Conservation (phyloP, 2,329 filamentous ascomycete genomes). For the Fusarium graminum region DNA sequence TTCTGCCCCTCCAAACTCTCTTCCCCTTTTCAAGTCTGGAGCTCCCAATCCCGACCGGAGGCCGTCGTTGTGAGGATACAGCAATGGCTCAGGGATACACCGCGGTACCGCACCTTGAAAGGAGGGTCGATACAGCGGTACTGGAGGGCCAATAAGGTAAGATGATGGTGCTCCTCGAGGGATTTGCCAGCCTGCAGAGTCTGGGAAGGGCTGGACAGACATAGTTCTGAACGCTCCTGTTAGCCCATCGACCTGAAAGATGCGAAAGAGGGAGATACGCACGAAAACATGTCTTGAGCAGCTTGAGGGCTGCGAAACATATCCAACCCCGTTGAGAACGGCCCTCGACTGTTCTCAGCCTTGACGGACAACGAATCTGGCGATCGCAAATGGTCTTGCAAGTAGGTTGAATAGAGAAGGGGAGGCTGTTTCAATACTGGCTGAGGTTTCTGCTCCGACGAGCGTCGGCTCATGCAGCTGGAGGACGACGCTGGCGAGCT, state of each 20-base stretch:
- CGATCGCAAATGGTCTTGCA: slow-evolving; percentile 12
- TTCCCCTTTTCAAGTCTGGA: slow-evolving; percentile 15
- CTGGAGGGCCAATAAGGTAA: slow-evolving; percentile 7
- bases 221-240: slow-evolving; percentile 26
- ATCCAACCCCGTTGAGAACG: slow-evolving; percentile 17
- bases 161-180: slow-evolving; percentile 17
- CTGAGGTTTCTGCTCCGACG: slow-evolving; percentile 38
- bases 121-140: slow-evolving; percentile 19
- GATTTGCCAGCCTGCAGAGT: slow-evolving; percentile 27
- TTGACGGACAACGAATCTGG: slow-evolving; percentile 20
- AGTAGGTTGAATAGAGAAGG: slow-evolving; percentile 13
- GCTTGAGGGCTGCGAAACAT: slow-evolving; percentile 15
- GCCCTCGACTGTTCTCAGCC: slow-evolving; percentile 7
- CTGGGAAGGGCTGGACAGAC: slow-evolving; percentile 15
- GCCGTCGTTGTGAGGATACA: slow-evolving; percentile 9
- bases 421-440: slow-evolving; percentile 25
- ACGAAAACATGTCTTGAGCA: slow-evolving; percentile 29
- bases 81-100: slow-evolving; percentile 15
- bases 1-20: not conserved
- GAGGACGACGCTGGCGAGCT: slow-evolving; percentile 31
- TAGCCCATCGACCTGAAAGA: not conserved
- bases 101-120: slow-evolving; percentile 19
- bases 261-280: slow-evolving; percentile 8
- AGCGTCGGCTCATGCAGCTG: slow-evolving; percentile 25
- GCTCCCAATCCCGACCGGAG: slow-evolving; percentile 27